Conservation (phyloP, 371 early-diverging fungal species). For the Mucor irregularis region DNA sequence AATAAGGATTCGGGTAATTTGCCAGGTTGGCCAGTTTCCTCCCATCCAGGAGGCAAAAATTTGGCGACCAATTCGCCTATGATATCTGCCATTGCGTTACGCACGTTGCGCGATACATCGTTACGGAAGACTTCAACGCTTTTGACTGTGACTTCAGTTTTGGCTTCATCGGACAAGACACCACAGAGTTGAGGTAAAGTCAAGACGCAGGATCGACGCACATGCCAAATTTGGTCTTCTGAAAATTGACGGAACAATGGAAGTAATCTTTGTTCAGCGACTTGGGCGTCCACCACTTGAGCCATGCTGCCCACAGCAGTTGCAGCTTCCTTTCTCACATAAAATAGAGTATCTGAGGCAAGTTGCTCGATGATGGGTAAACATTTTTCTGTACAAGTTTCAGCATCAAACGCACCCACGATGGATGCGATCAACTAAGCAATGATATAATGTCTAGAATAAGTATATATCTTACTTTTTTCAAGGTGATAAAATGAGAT, state of each 20-base stretch:
- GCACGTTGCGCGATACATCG: constrained; percentile 61
- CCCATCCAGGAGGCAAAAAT: constrained; percentile 53
- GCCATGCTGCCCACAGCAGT: constrained; percentile 54
- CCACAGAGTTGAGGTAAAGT: constrained; percentile 50
- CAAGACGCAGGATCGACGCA: constrained; percentile 57
- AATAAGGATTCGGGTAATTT: constrained; percentile 41
- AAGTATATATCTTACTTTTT: not conserved
- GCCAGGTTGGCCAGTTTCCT: constrained; percentile 42
- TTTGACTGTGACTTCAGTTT: constrained; percentile 40
- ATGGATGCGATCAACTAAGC: constrained; percentile 53
- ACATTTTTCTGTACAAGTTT: constrained; percentile 47
- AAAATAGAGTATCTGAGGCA: constrained; percentile 52
- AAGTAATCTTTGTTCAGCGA: constrained; percentile 49
- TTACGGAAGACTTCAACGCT: constrained; percentile 50
- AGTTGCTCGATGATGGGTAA: constrained; percentile 56
- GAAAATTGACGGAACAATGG: constrained; percentile 53
- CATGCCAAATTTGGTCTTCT: constrained; percentile 64
- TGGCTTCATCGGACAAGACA: constrained; percentile 47
- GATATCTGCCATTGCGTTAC: constrained; percentile 59
- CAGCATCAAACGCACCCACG: constrained; percentile 45
- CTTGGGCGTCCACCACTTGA: constrained; percentile 36
- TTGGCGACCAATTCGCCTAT: constrained; percentile 60
- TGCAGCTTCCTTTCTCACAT: constrained; percentile 64
- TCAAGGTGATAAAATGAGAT: not conserved
- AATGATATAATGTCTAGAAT: not conserved